Evolutionary conservation across 2,329 filamentous ascomycete species (phyloP).

Genomic region (Penicillium sp.): DNA sequence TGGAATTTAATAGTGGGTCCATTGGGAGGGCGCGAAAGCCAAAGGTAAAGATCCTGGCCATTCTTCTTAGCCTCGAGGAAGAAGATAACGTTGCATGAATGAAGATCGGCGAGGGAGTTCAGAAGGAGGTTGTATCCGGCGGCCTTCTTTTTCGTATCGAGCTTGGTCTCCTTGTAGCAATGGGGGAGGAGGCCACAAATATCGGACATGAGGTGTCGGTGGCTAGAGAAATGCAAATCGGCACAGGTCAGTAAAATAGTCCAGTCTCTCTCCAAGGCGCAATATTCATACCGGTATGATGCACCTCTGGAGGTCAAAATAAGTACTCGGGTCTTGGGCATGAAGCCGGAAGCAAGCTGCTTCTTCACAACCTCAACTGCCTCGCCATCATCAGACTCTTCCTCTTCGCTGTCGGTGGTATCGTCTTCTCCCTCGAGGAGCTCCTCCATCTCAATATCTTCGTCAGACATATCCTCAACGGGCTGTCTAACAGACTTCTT

Average conservation of each 20-base stretch:
- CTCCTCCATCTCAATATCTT: slow-evolving; percentile 42
- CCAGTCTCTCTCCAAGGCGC: not conserved
- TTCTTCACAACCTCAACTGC: slow-evolving; percentile 31
- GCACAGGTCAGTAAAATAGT: slow-evolving; percentile 10
- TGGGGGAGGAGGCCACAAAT: slow-evolving; percentile 86
- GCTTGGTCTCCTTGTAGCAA: slow-evolving; percentile 89
- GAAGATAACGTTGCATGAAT: slow-evolving; percentile 91
- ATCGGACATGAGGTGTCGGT: slow-evolving; percentile 90
- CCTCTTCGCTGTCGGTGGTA: slow-evolving; percentile 41
- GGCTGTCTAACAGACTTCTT: slow-evolving; percentile 52
- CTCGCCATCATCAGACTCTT: slow-evolving; percentile 30
- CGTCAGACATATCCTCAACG: slow-evolving; percentile 51
- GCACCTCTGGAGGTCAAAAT: slow-evolving; percentile 92
- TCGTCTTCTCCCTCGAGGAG: slow-evolving; percentile 38
- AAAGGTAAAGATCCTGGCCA: slow-evolving; percentile 88
- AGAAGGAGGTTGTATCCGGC: slow-evolving; percentile 66
- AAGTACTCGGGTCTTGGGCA: slow-evolving; percentile 64
- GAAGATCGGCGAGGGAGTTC: slow-evolving; percentile 73
- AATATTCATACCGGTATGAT: slow-evolving; percentile 67
- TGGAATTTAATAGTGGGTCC: slow-evolving; percentile 65
- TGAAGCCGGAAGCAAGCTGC: slow-evolving; percentile 35
- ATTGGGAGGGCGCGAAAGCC: slow-evolving; percentile 88
- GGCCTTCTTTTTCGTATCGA: slow-evolving; percentile 82
- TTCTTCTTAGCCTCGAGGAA: slow-evolving; percentile 92
- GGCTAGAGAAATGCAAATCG: slow-evolving; percentile 53